These are phyloP conservation scores for Closterium sp. DNA, from an alignment of 139 green algal genomes.

Conservation along the genomic window DNA sequence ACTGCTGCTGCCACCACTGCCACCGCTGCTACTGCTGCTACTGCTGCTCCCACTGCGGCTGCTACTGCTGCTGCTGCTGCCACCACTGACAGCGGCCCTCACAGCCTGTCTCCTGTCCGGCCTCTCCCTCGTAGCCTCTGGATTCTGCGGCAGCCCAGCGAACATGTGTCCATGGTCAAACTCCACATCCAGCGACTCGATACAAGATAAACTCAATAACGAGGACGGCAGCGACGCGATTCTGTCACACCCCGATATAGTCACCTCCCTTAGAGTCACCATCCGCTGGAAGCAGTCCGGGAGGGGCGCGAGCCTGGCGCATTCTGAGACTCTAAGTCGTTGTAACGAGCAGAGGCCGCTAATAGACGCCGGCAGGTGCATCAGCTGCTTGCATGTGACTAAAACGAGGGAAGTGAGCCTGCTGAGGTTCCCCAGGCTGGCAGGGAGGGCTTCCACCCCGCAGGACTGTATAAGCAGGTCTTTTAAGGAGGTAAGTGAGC, in stretches of 20 bases:
- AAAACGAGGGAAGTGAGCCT: neutral
- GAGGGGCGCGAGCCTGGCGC: neutral
- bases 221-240: neutral
- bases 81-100: no score
- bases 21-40: no score
- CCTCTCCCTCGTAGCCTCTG: neutral
- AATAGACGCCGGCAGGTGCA: neutral
- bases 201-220: neutral
- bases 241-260: neutral
- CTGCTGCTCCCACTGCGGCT: neutral
- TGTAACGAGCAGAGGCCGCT: neutral
- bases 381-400: neutral
- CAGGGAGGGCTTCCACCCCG: neutral
- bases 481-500: neutral
- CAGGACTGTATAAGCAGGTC: neutral
- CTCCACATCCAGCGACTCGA: neutral
- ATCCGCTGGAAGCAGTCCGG: neutral
- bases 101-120: no score
- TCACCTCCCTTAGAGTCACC: neutral
- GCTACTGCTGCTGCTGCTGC: neutral
- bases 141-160: neutral
- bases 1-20: neutral
- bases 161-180: neutral
- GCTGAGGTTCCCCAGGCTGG: neutral
- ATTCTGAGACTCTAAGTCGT: neutral